These are phyloP conservation scores for Acanthamoeba healyi DNA, from an alignment of 208 protist genomes.

Conservation along the genomic window DNA sequence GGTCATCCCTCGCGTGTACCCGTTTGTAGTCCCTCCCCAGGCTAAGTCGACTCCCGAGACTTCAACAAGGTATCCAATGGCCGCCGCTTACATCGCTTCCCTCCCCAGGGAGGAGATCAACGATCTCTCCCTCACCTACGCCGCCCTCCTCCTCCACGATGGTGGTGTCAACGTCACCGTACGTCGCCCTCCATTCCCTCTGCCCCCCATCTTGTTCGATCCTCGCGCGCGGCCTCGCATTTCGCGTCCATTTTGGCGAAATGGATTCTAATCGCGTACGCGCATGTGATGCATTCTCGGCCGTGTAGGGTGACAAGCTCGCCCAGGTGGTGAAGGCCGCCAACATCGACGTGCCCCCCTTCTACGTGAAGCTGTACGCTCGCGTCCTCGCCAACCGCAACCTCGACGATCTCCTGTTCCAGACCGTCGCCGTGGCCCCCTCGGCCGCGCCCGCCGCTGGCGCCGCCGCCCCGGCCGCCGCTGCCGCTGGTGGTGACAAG, in stretches of 20 bases:
- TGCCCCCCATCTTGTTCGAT: not conserved
- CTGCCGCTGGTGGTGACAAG: constrained; percentile 28
- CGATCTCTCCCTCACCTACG: constrained; percentile 67
- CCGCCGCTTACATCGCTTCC: not conserved
- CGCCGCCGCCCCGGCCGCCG: not conserved
- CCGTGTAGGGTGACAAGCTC: constrained; percentile 47
- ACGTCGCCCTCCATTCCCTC: not conserved
- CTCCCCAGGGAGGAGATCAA: constrained; percentile 59
- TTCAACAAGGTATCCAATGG: constrained; percentile 32
- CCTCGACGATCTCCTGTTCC: constrained; percentile 59
- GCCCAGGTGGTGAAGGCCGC: constrained; percentile 50
- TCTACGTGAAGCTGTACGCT: constrained; percentile 63
- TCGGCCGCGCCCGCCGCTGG: not conserved
- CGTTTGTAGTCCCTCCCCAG: constrained; percentile 28
- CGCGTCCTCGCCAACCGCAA: constrained; percentile 59
- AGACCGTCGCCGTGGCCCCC: constrained; percentile 48
- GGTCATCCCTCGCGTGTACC: not conserved
- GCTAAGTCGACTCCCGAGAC: constrained; percentile 25
- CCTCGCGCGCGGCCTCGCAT: too few relatives aligned
- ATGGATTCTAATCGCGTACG: not conserved
- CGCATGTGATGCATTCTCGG: not conserved
- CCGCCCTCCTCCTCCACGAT: constrained; percentile 47
- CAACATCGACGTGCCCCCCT: constrained; percentile 24
- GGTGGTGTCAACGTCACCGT: constrained; percentile 64
- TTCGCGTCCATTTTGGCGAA: too few relatives aligned